These are phyloP conservation scores for Adansonia rubrostipa DNA, from an alignment of 441 rosid species.

Conservation along the genomic window DNA sequence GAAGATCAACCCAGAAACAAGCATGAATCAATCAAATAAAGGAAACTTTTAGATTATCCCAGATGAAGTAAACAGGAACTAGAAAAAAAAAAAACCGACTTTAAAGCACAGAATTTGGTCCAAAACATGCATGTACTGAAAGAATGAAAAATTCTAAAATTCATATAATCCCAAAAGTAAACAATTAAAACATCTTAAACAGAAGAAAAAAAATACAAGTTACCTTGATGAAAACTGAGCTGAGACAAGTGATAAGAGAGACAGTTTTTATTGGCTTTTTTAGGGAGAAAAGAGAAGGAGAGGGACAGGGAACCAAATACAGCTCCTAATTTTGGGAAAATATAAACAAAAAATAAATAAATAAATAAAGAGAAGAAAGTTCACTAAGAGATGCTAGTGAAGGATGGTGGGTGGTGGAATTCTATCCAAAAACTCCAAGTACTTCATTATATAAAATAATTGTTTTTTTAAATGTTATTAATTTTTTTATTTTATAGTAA, in stretches of 20 bases:
- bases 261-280: not conserved
- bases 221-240: slow-evolving; percentile 1
- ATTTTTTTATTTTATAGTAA: too few species aligned
- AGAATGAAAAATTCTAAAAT: slow-evolving; percentile 26
- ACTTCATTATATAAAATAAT: too few species aligned
- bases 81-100: slow-evolving; percentile 14
- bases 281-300: not conserved
- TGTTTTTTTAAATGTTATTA: too few species aligned
- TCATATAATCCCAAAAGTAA: slow-evolving; percentile 16
- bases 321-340: slow-evolving; percentile 19
- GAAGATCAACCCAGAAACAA: slow-evolving; percentile 23
- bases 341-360: not conserved
- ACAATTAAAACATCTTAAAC: not conserved
- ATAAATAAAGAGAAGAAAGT: too few species aligned
- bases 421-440: too few species aligned
- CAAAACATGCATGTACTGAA: slow-evolving; percentile 27
- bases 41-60: slow-evolving; percentile 22
- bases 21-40: slow-evolving; percentile 31
- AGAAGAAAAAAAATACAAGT: not conserved
- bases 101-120: slow-evolving; percentile 2
- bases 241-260: slow-evolving; percentile 4
- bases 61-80: not conserved
- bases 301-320: slow-evolving; percentile 22
- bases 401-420: too few species aligned
- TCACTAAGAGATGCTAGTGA: too few species aligned